Evolutionary conservation across 2,329 filamentous ascomycete species (phyloP), one percentile per base, ranked within the genome.

Genomic region (Alternaria alternata): DNA sequence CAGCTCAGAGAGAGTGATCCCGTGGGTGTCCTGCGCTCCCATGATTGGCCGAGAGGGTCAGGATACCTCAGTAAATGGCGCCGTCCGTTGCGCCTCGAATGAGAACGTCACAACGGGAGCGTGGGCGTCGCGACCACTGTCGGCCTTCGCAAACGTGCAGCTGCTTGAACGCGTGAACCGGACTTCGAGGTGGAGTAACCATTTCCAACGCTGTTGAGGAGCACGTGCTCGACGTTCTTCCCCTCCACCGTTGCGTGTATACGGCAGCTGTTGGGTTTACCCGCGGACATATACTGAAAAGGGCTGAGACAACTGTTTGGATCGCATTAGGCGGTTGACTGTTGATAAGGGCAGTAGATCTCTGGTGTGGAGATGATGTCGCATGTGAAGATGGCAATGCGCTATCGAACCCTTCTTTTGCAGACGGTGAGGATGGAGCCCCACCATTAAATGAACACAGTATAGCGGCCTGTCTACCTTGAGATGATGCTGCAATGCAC

Each of bases 21-120:
- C 65, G 65, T 51, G 64, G 46, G 55, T 58, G 62, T 59, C 44
- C 51, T 53, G 48, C 54, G 54, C 59, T 22, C 51, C 51, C 57
- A 43, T 72, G 69, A 72, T 72, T 72, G 69, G 69, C 55, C 32
- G 30, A 24, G 20, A 11, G 38, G 28, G 22, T 18, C n/a, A 48
- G 24, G 26, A 36, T 24, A 52, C 42, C 39, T 30, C 38, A 30
- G 44, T 49, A 44, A 32, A 60, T 59, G 57, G 39, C 28, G 47
- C 56, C 52, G 54, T 54, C 51, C 44, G 63, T 61, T 38, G 53
- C 62, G 62, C 67, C 68, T 72, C 68, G 67, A 71, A 71, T 72
- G 63, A 68, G 67, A 70, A 54, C 57, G 60, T 59, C 44, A 57
- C 62, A 66, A 65, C 58, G 59, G 62, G 56, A 66, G 70, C 70